Evolutionary conservation across 345 rosid genomes (phyloP).

Genomic region (Rhodamnia rubescens): DNA sequence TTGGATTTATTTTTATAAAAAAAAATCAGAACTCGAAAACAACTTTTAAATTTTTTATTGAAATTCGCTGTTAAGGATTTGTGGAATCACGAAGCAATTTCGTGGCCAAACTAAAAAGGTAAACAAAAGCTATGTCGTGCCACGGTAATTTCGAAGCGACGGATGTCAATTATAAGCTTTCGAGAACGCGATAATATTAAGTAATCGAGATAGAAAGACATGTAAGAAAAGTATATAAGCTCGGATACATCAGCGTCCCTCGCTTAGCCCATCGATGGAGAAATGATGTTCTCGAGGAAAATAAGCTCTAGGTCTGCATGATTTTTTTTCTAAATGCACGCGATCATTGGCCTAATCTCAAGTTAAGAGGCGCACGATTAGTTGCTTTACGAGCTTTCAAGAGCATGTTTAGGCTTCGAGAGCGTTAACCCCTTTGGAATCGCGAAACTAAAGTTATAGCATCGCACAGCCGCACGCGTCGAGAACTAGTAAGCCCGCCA

Average conservation of each 20-base stretch:
- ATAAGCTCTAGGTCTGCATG: not conserved
- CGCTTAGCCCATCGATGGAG: not conserved
- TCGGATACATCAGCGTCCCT: rapidly evolving
- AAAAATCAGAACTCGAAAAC: no score
- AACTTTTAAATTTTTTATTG: no score
- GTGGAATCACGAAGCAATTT: no score
- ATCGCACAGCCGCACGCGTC: not conserved
- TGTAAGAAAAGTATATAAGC: rapidly evolving
- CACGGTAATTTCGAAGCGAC: not conserved
- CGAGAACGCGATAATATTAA: rapidly evolving
- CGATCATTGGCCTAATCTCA: not conserved
- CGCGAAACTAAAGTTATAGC: not conserved
- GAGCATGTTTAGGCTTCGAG: not conserved
- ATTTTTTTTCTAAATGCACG: not conserved
- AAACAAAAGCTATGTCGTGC: not conserved
- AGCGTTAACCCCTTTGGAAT: not conserved
- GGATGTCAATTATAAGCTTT: not conserved
- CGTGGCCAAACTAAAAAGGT: no score
- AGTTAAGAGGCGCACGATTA: not conserved
- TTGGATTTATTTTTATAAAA: no score
- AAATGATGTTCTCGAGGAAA: not conserved
- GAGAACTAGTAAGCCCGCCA: not conserved
- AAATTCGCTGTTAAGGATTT: no score
- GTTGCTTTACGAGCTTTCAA: not conserved
- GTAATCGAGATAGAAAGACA: rapidly evolving